phyloP scores from a whole-genome alignment of 2,329 filamentous ascomycete genomes.

The Bertia moriformis region DNA sequence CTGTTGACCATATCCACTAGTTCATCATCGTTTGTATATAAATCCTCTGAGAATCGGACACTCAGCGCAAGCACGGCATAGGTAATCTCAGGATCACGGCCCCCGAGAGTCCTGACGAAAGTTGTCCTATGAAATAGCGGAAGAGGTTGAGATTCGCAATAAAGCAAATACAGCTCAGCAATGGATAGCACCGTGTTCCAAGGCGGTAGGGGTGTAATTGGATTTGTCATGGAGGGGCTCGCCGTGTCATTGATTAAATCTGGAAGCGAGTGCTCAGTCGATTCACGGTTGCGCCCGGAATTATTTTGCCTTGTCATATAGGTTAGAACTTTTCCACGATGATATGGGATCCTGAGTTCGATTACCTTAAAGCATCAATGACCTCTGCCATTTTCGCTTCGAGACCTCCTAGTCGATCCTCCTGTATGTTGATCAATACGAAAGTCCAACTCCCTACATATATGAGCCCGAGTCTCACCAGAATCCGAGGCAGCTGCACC shows the following conservation, averaged over 20 bases:
- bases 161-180: conserved; percentile 18
- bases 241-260: background rate
- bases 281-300: too few relatives aligned
- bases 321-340: too few relatives aligned
- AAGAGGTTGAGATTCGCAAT: conserved; percentile 22
- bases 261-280: too few relatives aligned
- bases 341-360: too few relatives aligned
- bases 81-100: conserved; percentile 20
- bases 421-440: background rate
- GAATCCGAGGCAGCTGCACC: background rate
- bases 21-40: conserved; percentile 3
- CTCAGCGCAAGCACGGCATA: conserved; percentile 7
- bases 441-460: background rate
- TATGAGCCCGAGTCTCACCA: background rate
- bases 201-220: conserved; percentile 11
- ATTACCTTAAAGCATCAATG: conserved; percentile 12
- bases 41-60: background rate
- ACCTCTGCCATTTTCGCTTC: conserved; percentile 18
- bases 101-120: conserved; percentile 13
- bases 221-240: background rate
- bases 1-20: conserved; percentile 12
- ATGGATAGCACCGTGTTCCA: conserved; percentile 17
- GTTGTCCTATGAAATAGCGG: conserved; percentile 17
- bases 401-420: conserved; percentile 8
- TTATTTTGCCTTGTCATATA: too few relatives aligned